Evolutionary conservation across 192 early-diverging fungal genomes (phyloP).

Genomic region (Pilobolus umbonatus): DNA sequence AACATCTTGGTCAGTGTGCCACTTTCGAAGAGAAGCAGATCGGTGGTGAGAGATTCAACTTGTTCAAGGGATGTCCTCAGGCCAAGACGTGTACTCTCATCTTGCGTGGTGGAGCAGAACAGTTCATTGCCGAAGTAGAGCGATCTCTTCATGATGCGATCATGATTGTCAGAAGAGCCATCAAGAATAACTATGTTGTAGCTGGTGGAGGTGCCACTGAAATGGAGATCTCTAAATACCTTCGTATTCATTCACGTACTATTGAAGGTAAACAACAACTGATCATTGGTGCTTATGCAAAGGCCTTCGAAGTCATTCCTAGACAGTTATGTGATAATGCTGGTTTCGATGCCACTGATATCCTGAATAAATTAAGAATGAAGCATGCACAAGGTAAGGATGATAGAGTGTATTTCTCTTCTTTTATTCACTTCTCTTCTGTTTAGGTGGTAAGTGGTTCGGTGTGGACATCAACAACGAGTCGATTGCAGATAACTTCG

Average conservation of each 20-base stretch:
- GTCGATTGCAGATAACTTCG: slow-evolving; percentile 85
- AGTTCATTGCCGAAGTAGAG: slow-evolving; percentile 99
- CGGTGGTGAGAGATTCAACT: slow-evolving; percentile 94
- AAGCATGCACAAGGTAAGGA: slow-evolving; percentile 71
- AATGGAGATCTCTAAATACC: slow-evolving; percentile 96
- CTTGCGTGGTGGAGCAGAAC: slow-evolving; percentile 95
- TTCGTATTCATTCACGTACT: slow-evolving; percentile 86
- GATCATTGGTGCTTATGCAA: slow-evolving; percentile 90
- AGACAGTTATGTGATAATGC: slow-evolving; percentile 98
- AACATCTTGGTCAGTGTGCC: slow-evolving; percentile 87
- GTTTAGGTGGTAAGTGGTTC: slow-evolving; percentile 69
- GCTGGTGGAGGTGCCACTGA: slow-evolving; percentile 98
- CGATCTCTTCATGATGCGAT: slow-evolving; percentile 97
- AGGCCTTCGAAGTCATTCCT: slow-evolving; percentile 96
- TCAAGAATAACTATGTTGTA: slow-evolving; percentile 95
- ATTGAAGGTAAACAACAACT: slow-evolving; percentile 99
- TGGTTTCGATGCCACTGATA: slow-evolving; percentile 97
- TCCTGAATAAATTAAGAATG: slow-evolving; percentile 94
- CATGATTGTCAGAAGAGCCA: slow-evolving; percentile 97
- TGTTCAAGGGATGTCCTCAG: slow-evolving; percentile 91
- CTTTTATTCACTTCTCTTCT: background rate
- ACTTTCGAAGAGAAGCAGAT: slow-evolving; percentile 95
- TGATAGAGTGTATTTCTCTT: background rate
- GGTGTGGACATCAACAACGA: slow-evolving; percentile 92
- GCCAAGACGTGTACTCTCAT: slow-evolving; percentile 96